Evolutionary conservation across 2,329 filamentous ascomycete genomes (phyloP).

Genomic region (Ascochyta clinopodiicola): DNA sequence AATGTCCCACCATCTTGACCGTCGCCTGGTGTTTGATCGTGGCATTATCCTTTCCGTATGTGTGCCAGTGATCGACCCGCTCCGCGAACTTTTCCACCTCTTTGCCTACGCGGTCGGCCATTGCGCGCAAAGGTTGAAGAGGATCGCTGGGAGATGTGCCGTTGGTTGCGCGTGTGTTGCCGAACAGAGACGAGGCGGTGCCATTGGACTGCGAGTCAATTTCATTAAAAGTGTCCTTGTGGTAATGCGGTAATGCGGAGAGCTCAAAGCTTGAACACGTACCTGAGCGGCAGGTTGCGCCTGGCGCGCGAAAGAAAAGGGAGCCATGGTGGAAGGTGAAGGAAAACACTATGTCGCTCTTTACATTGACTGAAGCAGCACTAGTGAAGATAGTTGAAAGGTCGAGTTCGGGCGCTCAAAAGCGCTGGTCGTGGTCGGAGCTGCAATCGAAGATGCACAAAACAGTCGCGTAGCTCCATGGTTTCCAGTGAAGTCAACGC

Average conservation of each 20-base stretch:
- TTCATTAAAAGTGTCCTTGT: background rate
- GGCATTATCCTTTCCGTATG: constrained; percentile 34
- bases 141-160: constrained; percentile 47
- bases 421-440: background rate
- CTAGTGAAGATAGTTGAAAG: background rate
- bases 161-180: constrained; percentile 24
- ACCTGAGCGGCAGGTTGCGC: constrained; percentile 37
- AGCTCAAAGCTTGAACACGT: constrained; percentile 14
- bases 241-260: background rate
- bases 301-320: constrained; percentile 35
- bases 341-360: background rate
- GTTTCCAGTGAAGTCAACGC: constrained; percentile 2
- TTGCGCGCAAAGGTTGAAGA: constrained; percentile 66
- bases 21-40: constrained; percentile 62
- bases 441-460: constrained; percentile 20
- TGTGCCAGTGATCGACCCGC: constrained; percentile 74
- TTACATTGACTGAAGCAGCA: background rate
- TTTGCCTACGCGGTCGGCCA: constrained; percentile 72
- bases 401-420: background rate
- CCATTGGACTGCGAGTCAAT: constrained; percentile 17
- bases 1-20: constrained; percentile 48
- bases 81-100: constrained; percentile 90
- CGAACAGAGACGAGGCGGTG: constrained; percentile 19
- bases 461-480: constrained; percentile 30
- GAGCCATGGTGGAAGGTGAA: constrained; percentile 28